Base-by-base conservation (phyloP, 1,139 yeast species). In the Geotrichum siamense region DNA sequence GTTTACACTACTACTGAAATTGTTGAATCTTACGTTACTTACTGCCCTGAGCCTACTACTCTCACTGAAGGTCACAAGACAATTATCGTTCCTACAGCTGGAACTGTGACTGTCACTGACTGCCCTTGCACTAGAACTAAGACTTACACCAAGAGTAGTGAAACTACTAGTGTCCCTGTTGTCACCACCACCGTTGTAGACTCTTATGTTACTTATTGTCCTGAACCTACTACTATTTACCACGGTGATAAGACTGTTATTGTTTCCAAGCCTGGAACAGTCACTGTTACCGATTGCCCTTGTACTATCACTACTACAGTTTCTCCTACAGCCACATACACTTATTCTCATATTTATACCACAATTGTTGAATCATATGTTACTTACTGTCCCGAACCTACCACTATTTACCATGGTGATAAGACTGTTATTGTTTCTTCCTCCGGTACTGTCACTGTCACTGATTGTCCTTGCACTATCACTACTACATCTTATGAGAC, bases 81-180 rank as follows among this genome's bases (percentile, higher is more conserved):
- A 50, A 63, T 61, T 60, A 60, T 68, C 47, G 70, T 67, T 51
- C 59, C 70, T 47, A 63, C 52, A 51, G 63, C 72, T 53, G 65
- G 69, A 53, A 66, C 71, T 51, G 53, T 68, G 46, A 68, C 72
- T 52, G 57, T 67, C 59, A 67, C 69, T 51, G 60, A 65, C 62
- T 65, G 71, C 62, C 69, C 70, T 35, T 80, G 86, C 69, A 74
- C 82, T 53, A 64, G 79, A 54, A 71, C 76, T 55, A 67, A 69
- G 59, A 65, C 69, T 54, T 55, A 59, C 62, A 65, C 75, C 57
- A 62, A 72, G 53, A 16, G 12, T 6, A 28, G 16, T 12, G 13
- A 5, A 5, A 28, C 31, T 16, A 28, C 31, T 28, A n/a, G 31
- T 12, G n/a, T n/a, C n/a, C n/a, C n/a, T n/a, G n/a, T 44, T 43